Evolutionary conservation across 495 filamentous ascomycete species (phyloP).

Genomic region (Podospora didyma): DNA sequence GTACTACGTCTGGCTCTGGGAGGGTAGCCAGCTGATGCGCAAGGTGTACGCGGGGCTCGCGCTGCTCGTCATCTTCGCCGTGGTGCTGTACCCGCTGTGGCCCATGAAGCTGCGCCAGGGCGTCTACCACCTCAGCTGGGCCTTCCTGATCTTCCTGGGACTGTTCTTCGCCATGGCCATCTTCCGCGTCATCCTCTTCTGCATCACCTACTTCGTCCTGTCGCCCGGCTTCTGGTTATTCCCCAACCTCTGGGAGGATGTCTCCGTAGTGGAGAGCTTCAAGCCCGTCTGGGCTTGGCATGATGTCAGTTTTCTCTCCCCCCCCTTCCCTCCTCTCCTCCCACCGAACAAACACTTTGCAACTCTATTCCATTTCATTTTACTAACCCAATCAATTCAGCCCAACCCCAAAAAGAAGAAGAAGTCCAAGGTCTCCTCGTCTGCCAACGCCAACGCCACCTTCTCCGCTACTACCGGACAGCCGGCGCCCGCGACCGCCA

Average conservation of each 20-base stretch:
- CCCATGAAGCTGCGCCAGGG: conserved; percentile 85
- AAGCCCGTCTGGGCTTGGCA: conserved; percentile 98
- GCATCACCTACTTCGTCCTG: conserved; percentile 77
- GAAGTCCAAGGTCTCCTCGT: conserved; percentile 49
- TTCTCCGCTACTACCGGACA: conserved; percentile 48
- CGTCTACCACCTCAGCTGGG: conserved; percentile 97
- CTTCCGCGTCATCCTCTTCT: conserved; percentile 93
- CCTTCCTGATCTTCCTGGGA: conserved; percentile 84
- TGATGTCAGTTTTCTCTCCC: conserved; percentile 58
- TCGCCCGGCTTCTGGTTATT: conserved; percentile 94
- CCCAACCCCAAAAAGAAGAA: conserved; percentile 55
- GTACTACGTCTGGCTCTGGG: conserved; percentile 97
- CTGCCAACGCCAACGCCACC: conserved; percentile 37
- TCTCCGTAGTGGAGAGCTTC: conserved; percentile 97
- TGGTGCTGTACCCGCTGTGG: conserved; percentile 97
- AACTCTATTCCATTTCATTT: not conserved
- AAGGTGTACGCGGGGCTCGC: conserved; percentile 85
- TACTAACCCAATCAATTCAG: not conserved
- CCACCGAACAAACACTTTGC: not conserved
- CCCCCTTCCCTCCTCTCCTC: conserved; percentile 6
- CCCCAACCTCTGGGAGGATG: conserved; percentile 97
- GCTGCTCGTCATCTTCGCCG: conserved; percentile 71
- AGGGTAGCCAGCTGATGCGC: conserved; percentile 88
- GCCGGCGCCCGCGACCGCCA: conserved; percentile 53
- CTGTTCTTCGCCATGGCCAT: conserved; percentile 98